Conservation (phyloP, 345 rosid genomes). For the Syzygium aqueum region DNA sequence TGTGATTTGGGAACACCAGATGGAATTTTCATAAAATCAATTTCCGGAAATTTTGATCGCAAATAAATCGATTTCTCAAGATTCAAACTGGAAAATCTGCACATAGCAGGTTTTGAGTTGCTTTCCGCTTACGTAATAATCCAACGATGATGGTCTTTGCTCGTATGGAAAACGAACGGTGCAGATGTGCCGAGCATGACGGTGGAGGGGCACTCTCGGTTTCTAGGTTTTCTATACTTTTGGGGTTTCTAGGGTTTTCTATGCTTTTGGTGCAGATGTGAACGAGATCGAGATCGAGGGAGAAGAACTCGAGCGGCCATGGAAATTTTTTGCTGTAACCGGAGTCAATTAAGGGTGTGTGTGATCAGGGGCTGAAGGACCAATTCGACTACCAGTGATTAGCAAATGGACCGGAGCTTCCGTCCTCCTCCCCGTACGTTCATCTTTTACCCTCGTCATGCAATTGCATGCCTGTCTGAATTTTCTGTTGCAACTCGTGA, state of each 20-base stretch:
- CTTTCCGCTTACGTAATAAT: background rate
- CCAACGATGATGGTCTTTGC: background rate
- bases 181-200: background rate
- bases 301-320: too few species aligned
- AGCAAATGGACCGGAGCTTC: too few species aligned
- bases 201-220: background rate
- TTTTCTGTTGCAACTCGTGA: background rate
- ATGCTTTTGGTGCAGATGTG: too few species aligned
- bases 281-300: too few species aligned
- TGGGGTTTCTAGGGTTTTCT: too few species aligned
- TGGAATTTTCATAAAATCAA: background rate
- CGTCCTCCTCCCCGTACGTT: too few species aligned
- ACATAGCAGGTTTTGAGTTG: fast-evolving
- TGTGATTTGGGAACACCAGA: background rate
- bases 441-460: too few species aligned
- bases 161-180: background rate
- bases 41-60: background rate
- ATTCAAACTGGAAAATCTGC: background rate
- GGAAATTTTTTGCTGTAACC: too few species aligned
- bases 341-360: too few species aligned
- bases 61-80: background rate
- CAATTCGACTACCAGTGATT: too few species aligned
- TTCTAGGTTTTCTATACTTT: too few species aligned
- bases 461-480: background rate
- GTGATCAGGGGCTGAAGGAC: too few species aligned